phyloP scores from a whole-genome alignment of 352 stramenopile genomes.

The Blastocystis sp. region DNA sequence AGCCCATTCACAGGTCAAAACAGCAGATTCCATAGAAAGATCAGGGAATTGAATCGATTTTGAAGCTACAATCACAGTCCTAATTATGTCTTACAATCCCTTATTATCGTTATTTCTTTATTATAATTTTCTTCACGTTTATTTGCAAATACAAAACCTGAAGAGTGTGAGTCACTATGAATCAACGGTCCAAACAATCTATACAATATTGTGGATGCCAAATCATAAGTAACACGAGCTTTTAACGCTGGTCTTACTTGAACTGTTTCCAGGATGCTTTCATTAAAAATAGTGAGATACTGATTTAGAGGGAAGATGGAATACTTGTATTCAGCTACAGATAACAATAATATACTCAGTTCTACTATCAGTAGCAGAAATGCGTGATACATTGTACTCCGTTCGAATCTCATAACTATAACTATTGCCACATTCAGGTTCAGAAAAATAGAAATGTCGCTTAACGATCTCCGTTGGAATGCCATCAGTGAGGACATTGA shows the following conservation, averaged over 20 bases:
- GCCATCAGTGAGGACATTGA: not conserved
- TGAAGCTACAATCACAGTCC: not conserved
- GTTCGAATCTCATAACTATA: not conserved
- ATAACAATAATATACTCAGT: not conserved
- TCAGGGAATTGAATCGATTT: not conserved
- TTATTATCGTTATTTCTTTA: not conserved
- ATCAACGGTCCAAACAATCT: not conserved
- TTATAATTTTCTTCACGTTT: not conserved
- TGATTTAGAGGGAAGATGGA: not conserved
- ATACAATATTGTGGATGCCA: not conserved
- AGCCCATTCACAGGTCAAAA: not conserved
- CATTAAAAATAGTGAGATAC: not conserved
- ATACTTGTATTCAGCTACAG: not conserved
- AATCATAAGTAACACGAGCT: not conserved
- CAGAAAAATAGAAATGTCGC: not conserved
- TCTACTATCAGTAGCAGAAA: not conserved
- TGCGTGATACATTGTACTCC: not conserved
- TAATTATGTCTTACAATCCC: not conserved
- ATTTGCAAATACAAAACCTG: not conserved
- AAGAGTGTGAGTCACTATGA: not conserved
- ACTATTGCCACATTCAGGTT: not conserved
- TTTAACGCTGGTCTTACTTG: not conserved
- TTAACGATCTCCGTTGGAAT: not conserved
- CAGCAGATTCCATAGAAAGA: too few species aligned
- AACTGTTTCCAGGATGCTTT: not conserved